A percentile compares a stretch with the other conserved stretches of the same genome.
Evolutionary conservation across 2,329 filamentous ascomycete genomes (phyloP).

Genomic region (Trichophaea hybrida): DNA sequence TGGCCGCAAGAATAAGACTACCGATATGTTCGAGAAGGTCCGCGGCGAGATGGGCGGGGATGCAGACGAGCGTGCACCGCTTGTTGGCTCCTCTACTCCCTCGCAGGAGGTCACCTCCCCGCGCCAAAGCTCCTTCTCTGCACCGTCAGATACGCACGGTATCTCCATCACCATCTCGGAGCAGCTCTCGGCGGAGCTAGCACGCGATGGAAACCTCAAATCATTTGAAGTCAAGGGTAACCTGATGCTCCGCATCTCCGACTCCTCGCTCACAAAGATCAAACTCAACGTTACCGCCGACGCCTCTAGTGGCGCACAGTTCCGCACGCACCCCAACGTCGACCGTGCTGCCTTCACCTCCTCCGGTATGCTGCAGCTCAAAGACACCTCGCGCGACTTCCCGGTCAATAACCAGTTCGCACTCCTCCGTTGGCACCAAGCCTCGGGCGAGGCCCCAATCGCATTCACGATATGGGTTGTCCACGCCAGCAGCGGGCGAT

Average conservation of each 20-base stretch:
- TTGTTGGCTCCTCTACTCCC: constrained; percentile 24
- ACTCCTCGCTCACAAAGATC: constrained; percentile 78
- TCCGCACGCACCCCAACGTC: constrained; percentile 92
- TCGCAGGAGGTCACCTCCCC: constrained; percentile 34
- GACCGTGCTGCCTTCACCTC: constrained; percentile 77
- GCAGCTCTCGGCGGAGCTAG: constrained; percentile 76
- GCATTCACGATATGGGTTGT: constrained; percentile 98
- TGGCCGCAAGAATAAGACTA: constrained; percentile 96
- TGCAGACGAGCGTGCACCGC: constrained; percentile 50
- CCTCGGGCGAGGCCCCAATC: constrained; percentile 69
- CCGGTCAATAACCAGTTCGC: constrained; percentile 80
- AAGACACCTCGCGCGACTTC: constrained; percentile 75
- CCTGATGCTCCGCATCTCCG: constrained; percentile 76
- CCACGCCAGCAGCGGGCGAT: constrained; percentile 58
- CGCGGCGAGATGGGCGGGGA: constrained; percentile 81
- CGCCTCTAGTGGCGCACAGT: constrained; percentile 45
- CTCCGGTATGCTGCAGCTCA: constrained; percentile 74
- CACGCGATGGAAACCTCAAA: constrained; percentile 72
- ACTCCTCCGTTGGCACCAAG: constrained; percentile 70
- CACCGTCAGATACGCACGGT: constrained; percentile 63
- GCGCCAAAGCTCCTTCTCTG: constrained; percentile 41
- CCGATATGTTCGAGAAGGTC: constrained; percentile 92
- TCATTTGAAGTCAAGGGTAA: constrained; percentile 84
- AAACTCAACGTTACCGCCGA: constrained; percentile 75
- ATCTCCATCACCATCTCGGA: constrained; percentile 82